phyloP scores from a whole-genome alignment of 768 basidiomycete species.

The Chalciporus piperatus region DNA sequence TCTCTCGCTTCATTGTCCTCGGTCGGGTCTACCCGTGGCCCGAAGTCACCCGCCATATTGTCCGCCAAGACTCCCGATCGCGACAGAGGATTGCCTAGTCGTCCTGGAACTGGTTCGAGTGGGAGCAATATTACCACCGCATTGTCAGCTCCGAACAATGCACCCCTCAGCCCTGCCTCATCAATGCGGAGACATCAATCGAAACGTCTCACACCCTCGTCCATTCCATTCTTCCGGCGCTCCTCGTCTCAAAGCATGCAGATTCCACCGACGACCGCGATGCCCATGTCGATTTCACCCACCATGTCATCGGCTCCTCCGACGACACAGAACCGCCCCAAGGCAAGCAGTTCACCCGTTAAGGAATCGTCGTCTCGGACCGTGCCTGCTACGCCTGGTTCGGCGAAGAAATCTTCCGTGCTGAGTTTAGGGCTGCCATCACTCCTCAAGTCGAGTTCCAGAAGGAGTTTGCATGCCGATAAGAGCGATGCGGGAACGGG shows the following conservation, averaged over 20 bases:
- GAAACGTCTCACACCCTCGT: conserved; percentile 85
- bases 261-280: conserved; percentile 43
- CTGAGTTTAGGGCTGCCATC: conserved; percentile 79
- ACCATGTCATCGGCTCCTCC: conserved; percentile 48
- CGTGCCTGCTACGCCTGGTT: conserved; percentile 54
- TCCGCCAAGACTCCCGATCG: conserved; percentile 66
- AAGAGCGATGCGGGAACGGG: conserved; percentile 37
- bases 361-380: conserved; percentile 51
- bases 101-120: conserved; percentile 75
- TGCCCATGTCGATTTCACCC: conserved; percentile 46
- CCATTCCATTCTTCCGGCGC: conserved; percentile 91
- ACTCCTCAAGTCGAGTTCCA: conserved; percentile 81
- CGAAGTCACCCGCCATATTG: conserved; percentile 40
- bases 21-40: conserved; percentile 57
- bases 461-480: conserved; percentile 71
- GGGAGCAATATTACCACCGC: conserved; percentile 65
- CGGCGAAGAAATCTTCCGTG: conserved; percentile 77
- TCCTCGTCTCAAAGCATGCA: conserved; percentile 89
- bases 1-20: conserved; percentile 76
- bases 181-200: conserved; percentile 63
- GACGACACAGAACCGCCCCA: conserved; percentile 40
- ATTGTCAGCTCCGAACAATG: conserved; percentile 50
- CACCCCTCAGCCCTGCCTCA: conserved; percentile 69
- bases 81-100: conserved; percentile 47
- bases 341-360: conserved; percentile 47